These are phyloP conservation scores for Polysphondylium violaceum DNA, from an alignment of 78 protist genomes.

Conservation along the genomic window DNA sequence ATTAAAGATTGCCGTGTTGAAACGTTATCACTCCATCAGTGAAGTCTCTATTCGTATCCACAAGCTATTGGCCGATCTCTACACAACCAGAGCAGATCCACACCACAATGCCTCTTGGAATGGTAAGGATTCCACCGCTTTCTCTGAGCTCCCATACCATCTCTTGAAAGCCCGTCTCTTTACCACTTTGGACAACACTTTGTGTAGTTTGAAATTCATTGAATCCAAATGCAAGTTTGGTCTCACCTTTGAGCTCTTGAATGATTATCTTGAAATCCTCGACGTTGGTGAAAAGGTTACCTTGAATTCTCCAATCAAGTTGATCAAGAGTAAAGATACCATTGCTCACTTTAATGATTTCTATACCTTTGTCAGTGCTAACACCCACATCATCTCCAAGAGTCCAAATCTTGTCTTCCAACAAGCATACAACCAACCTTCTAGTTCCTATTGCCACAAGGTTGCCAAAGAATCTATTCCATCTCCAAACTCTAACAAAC, in stretches of 20 bases:
- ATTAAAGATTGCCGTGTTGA: slow-evolving; percentile 44
- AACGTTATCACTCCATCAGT: slow-evolving; percentile 34
- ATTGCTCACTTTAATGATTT: slow-evolving; percentile 43
- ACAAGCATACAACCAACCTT: slow-evolving; percentile 84
- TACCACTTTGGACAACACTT: slow-evolving; percentile 12
- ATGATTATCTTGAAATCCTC: slow-evolving; percentile 43
- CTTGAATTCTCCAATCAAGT: slow-evolving; percentile 7
- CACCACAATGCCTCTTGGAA: neutral
- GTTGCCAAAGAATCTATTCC: slow-evolving; percentile 8
- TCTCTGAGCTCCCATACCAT: slow-evolving; percentile 72
- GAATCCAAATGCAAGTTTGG: slow-evolving; percentile 61
- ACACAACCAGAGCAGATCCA: slow-evolving; percentile 59
- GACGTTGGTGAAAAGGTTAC: neutral
- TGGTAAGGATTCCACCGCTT: slow-evolving; percentile 6
- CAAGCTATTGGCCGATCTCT: slow-evolving; percentile 48
- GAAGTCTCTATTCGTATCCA: slow-evolving; percentile 28
- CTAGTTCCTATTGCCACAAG: slow-evolving; percentile 14
- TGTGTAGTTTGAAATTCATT: slow-evolving; percentile 64
- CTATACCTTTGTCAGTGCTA: slow-evolving; percentile 28
- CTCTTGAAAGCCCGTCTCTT: slow-evolving; percentile 31
- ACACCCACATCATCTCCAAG: slow-evolving; percentile 46
- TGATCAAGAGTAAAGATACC: slow-evolving; percentile 32
- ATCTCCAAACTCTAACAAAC: neutral
- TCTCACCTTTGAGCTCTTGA: slow-evolving; percentile 61
- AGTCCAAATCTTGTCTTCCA: slow-evolving; percentile 80